phyloP scores from a whole-genome alignment of 1,139 yeast genomes.

The Yamadazyma sp. region DNA sequence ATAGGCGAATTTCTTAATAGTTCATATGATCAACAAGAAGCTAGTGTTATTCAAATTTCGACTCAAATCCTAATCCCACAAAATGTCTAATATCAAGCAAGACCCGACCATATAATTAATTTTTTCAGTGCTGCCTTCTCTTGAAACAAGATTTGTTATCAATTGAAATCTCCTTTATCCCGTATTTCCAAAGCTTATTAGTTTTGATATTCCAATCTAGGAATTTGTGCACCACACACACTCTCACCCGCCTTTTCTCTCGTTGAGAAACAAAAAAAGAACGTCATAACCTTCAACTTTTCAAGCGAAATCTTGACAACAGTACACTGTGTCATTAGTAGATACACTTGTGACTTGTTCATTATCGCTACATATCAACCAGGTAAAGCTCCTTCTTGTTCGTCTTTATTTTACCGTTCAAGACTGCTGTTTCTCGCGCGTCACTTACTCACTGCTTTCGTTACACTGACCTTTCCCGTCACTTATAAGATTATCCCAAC shows the following conservation, averaged over 20 bases:
- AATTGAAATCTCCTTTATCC: too few species aligned
- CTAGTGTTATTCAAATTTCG: too few species aligned
- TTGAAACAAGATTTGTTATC: too few species aligned
- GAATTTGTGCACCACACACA: neutral
- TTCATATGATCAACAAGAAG: too few species aligned
- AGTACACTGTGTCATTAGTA: neutral
- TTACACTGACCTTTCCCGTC: neutral
- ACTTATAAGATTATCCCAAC: neutral
- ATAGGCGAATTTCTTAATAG: too few species aligned
- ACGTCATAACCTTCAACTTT: neutral
- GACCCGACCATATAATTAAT: too few species aligned
- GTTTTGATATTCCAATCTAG: too few species aligned
- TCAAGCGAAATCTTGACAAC: neutral
- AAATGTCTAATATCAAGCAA: too few species aligned
- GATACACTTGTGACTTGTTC: neutral
- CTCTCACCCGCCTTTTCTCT: constrained; percentile 2
- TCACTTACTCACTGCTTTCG: neutral
- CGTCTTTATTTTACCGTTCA: neutral
- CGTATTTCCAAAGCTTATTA: too few species aligned
- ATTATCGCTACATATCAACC: neutral
- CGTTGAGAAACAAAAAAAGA: constrained; percentile 1
- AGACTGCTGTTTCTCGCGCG: neutral
- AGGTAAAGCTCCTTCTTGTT: neutral
- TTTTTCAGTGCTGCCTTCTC: too few species aligned
- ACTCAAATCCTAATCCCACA: too few species aligned